These are phyloP conservation scores for Ramaria sp. DNA, from an alignment of 768 basidiomycete genomes.

Conservation along the genomic window DNA sequence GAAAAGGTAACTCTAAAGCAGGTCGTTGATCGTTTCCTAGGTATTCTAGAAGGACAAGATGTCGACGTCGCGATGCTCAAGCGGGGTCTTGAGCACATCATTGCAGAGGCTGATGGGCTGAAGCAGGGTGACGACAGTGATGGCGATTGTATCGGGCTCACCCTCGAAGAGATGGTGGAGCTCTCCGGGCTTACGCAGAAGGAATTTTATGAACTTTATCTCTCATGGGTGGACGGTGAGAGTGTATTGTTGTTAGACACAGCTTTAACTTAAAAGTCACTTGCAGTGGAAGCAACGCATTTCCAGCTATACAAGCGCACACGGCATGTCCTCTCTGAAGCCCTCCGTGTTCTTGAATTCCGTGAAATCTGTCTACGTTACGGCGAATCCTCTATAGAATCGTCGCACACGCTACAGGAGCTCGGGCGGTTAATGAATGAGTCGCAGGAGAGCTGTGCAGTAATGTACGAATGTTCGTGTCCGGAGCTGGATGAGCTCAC, in stretches of 20 bases:
- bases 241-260: not conserved
- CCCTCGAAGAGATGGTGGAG: constrained; percentile 62
- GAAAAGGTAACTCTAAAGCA: constrained; percentile 57
- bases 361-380: constrained; percentile 49
- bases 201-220: constrained; percentile 54
- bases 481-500: constrained; percentile 67
- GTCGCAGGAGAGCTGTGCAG: constrained; percentile 59
- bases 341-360: constrained; percentile 71
- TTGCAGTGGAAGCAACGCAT: constrained; percentile 60
- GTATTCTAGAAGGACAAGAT: constrained; percentile 32
- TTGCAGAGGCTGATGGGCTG: constrained; percentile 40
- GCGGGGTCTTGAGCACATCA: constrained; percentile 35
- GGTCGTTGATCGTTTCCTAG: constrained; percentile 47
- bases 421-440: constrained; percentile 73
- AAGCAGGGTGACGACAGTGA: constrained; percentile 27
- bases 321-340: constrained; percentile 73
- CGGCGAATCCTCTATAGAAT: constrained; percentile 18
- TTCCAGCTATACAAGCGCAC: constrained; percentile 80
- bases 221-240: constrained; percentile 74
- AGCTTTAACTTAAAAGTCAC: not conserved
- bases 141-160: constrained; percentile 47
- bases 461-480: constrained; percentile 70
- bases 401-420: constrained; percentile 25
- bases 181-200: constrained; percentile 45
- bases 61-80: constrained; percentile 32